phyloP scores from a whole-genome alignment of 805 yeast species.

The Saturnispora zaruensis region DNA sequence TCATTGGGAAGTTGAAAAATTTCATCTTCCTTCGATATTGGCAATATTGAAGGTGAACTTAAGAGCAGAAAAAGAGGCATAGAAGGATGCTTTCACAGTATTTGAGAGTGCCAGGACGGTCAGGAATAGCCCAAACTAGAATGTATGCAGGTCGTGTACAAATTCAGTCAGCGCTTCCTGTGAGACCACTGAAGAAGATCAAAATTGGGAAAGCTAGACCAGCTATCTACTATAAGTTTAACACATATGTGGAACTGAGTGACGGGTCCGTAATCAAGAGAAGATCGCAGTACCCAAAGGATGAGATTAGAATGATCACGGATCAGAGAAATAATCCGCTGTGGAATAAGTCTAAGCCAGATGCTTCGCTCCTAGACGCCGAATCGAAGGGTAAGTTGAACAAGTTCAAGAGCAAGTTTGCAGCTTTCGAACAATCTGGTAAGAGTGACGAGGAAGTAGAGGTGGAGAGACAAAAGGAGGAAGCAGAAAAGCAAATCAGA shows the following conservation, averaged over 20 bases:
- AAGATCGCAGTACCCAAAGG: slow-evolving; percentile 80
- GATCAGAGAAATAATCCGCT: slow-evolving; percentile 82
- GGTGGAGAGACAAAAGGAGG: slow-evolving; percentile 19
- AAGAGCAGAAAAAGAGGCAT: neutral
- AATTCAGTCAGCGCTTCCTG: slow-evolving; percentile 25
- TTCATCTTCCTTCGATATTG: neutral
- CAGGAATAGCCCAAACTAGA: slow-evolving; percentile 13
- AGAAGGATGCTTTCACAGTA: neutral
- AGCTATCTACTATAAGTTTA: slow-evolving; percentile 84
- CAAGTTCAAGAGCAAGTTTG: slow-evolving; percentile 62
- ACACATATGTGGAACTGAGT: slow-evolving; percentile 78
- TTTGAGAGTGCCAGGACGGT: neutral
- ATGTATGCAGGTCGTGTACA: slow-evolving; percentile 26
- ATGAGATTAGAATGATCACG: slow-evolving; percentile 72
- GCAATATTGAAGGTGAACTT: neutral
- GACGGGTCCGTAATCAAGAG: slow-evolving; percentile 88
- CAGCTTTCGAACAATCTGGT: slow-evolving; percentile 37
- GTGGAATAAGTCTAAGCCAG: slow-evolving; percentile 86
- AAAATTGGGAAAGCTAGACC: slow-evolving; percentile 84
- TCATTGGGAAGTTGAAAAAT: neutral
- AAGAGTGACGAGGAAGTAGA: slow-evolving; percentile 26
- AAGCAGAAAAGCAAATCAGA: slow-evolving; percentile 24
- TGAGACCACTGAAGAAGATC: slow-evolving; percentile 61
- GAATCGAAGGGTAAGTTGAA: slow-evolving; percentile 75
- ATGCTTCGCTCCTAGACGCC: slow-evolving; percentile 65